A percentile compares a stretch with the other conserved stretches of the same genome.
Conservation (phyloP, 768 basidiomycete genomes). For the Stropharia rugosoannulata region DNA sequence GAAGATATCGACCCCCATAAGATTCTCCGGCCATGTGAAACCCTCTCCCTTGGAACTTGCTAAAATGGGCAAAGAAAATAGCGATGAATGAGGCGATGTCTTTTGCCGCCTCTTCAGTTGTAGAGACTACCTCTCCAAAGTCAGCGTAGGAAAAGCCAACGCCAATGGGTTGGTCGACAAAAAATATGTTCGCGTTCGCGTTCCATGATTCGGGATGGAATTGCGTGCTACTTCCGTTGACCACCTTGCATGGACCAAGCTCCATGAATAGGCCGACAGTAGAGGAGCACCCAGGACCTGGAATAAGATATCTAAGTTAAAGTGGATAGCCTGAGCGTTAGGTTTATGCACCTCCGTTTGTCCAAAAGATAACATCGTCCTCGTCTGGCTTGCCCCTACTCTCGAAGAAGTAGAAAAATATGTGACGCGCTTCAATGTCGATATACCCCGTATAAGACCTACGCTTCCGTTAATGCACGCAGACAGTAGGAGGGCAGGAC, state of each 20-base stretch:
- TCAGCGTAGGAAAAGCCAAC: slow-evolving; percentile 66
- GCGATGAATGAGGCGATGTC: slow-evolving; percentile 72
- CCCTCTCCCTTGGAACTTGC: slow-evolving; percentile 62
- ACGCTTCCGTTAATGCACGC: not conserved
- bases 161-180: slow-evolving; percentile 61
- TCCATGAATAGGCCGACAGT: slow-evolving; percentile 72
- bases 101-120: slow-evolving; percentile 65
- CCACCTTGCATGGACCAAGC: slow-evolving; percentile 47
- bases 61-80: slow-evolving; percentile 76
- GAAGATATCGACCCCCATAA: slow-evolving; percentile 73
- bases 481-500: no score
- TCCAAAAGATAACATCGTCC: slow-evolving; percentile 64
- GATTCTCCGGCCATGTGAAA: slow-evolving; percentile 80
- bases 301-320: not conserved
- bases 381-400: slow-evolving; percentile 57
- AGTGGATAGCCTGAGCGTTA: slow-evolving; percentile 27
- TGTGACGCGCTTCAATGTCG: slow-evolving; percentile 58
- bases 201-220: slow-evolving; percentile 67
- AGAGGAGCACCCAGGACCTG: slow-evolving; percentile 39
- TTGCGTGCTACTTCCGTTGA: slow-evolving; percentile 41
- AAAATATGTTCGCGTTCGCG: slow-evolving; percentile 60
- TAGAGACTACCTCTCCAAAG: slow-evolving; percentile 56
- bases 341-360: slow-evolving; percentile 38
- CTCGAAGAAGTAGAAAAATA: slow-evolving; percentile 82
- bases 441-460: slow-evolving; percentile 69